Base-by-base conservation (phyloP, 208 protist species). In the Eutreptiella sp. region DNA sequence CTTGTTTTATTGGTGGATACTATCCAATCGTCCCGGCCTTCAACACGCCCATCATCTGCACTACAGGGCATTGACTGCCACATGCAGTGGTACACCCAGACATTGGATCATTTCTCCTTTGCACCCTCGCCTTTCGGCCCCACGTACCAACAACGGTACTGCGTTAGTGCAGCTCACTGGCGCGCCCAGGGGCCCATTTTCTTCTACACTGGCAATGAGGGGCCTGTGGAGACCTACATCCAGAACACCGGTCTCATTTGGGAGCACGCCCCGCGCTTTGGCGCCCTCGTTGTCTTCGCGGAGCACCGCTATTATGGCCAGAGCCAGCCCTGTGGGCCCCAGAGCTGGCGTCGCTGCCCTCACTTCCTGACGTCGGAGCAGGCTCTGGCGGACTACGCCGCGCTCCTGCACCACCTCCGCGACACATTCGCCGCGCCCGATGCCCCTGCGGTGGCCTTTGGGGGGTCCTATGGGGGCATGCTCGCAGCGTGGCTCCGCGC, bases 251-350 rank as follows among this genome's bases (percentile, higher is more conserved):
- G 61, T n/a, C 41, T 80, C 23, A 45, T 88, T 59, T 82, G 66
- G 48, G 80, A 87, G 46, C 46, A 78, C 7, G 84, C 85, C 0
- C 19, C 75, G 32, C 14, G 72, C 27, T 72, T 84, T 19, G 66
- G 65, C 31, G 83, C 83, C 1, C 39, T 88, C 1, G 27, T 91
- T 14, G 35, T 92, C 0, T 92, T 92, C 63, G 78, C 72, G 0
- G 86, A 92, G 63, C 86, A 92, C 61, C 53, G 86, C 27, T 91
- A 79, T 52, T 88, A 86, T 55, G 82, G 82, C 46, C 26, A 81
- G 34, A 66, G 63, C 4, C 19, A 76, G 16, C 82, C 82, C 16
- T 84, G 80, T 55, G 75, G 77, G 7, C 4, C 14, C 29, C 26
- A 14, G 68, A 71, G 26, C 5, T 58, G 31, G 54, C 5, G 3